phyloP scores from a whole-genome alignment of 1,139 yeast species.

The Suhomyces anneliseae region DNA sequence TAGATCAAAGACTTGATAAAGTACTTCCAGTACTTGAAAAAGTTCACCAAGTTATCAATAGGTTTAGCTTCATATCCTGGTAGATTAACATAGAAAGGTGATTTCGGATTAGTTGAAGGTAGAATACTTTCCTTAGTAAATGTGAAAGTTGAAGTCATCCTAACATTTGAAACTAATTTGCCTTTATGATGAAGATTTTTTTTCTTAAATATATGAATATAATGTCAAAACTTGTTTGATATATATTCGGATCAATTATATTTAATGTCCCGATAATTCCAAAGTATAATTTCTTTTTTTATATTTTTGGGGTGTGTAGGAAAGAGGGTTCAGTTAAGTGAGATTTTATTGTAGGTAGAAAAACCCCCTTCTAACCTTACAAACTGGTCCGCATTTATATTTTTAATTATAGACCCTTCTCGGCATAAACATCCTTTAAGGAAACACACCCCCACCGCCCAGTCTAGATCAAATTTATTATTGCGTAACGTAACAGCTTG shows the following conservation, averaged over 20 bases:
- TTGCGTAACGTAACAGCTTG: not conserved
- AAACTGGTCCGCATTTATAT: not conserved
- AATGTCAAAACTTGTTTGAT: too few species aligned
- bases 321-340: too few species aligned
- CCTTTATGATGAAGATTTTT: too few species aligned
- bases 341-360: too few species aligned
- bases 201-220: too few species aligned
- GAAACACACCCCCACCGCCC: not conserved
- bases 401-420: not conserved
- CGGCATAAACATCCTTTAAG: not conserved
- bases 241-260: not conserved
- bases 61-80: slow-evolving; percentile 47
- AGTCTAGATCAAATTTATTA: not conserved
- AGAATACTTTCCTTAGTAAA: slow-evolving; percentile 35
- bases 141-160: slow-evolving; percentile 7
- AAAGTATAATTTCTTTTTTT: not conserved
- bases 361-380: not conserved
- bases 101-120: slow-evolving; percentile 34
- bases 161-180: not conserved
- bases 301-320: not conserved
- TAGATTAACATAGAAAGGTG: slow-evolving; percentile 43
- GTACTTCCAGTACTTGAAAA: slow-evolving; percentile 72
- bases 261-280: not conserved
- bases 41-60: slow-evolving; percentile 49
- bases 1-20: slow-evolving; percentile 60